These are phyloP conservation scores for Fragaria nilgerrensis DNA, from an alignment of 306 rosid species.

Conservation along the genomic window DNA sequence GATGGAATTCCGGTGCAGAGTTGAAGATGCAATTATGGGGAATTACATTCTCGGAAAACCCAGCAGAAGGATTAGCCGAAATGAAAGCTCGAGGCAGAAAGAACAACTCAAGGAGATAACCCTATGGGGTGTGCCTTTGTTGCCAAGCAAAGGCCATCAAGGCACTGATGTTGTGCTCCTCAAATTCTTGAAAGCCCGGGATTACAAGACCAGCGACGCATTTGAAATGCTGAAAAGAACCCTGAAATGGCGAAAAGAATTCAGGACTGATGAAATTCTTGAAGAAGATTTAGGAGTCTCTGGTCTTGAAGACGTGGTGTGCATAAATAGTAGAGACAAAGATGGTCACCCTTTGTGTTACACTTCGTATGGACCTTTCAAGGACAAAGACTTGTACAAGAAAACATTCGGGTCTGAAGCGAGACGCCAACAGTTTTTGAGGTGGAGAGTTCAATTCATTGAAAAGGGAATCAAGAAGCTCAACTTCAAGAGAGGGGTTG, in stretches of 20 bases:
- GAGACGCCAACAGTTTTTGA: slow-evolving; percentile 41
- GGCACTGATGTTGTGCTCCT: slow-evolving; percentile 59
- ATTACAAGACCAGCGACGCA: slow-evolving; percentile 56
- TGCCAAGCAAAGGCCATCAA: slow-evolving; percentile 74
- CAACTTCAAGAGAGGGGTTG: slow-evolving; percentile 54
- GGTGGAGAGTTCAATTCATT: slow-evolving; percentile 62
- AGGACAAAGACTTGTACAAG: slow-evolving; percentile 36
- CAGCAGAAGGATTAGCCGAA: not conserved
- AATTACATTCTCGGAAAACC: slow-evolving; percentile 51
- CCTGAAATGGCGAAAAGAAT: slow-evolving; percentile 54
- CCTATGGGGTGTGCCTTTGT: slow-evolving; percentile 80
- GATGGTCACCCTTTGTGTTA: slow-evolving; percentile 69
- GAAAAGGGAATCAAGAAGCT: slow-evolving; percentile 53
- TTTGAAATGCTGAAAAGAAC: slow-evolving; percentile 67
- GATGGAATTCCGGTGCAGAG: slow-evolving; percentile 59
- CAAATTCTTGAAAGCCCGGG: slow-evolving; percentile 74
- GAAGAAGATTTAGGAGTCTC: slow-evolving; percentile 34
- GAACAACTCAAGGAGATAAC: slow-evolving; percentile 40
- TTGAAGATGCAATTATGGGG: slow-evolving; percentile 70
- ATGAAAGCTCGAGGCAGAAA: slow-evolving; percentile 11
- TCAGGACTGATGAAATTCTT: slow-evolving; percentile 38
- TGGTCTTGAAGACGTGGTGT: slow-evolving; percentile 36
- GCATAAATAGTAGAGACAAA: slow-evolving; percentile 42
- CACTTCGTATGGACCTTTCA: slow-evolving; percentile 39
- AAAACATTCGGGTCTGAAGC: slow-evolving; percentile 46